A percentile compares a stretch with the other conserved stretches of the same genome.
Evolutionary conservation across 2,329 filamentous ascomycete genomes (phyloP).

Genomic region (Aspergillus persii): DNA sequence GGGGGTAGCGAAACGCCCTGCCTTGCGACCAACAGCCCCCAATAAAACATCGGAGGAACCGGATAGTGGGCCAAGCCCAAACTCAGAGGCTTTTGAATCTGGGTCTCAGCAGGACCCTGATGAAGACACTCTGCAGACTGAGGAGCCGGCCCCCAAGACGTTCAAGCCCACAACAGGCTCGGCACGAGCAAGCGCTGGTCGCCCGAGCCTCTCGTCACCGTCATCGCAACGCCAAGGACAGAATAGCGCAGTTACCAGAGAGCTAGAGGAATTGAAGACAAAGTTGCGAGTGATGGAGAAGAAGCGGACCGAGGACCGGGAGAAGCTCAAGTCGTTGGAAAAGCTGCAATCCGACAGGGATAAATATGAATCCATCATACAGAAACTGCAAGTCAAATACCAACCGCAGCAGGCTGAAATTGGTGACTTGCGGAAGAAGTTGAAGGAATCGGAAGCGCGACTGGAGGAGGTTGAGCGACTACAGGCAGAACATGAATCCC

Average conservation of each 20-base stretch:
- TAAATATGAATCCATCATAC: slow-evolving; percentile 72
- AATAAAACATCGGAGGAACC: slow-evolving; percentile 28
- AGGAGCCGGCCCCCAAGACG: slow-evolving; percentile 19
- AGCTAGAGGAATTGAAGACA: slow-evolving; percentile 83
- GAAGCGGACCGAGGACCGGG: slow-evolving; percentile 79
- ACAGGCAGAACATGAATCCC: slow-evolving; percentile 80
- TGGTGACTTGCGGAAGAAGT: slow-evolving; percentile 68
- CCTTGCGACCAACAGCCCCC: slow-evolving; percentile 28
- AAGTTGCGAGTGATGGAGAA: slow-evolving; percentile 86
- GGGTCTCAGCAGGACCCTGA: slow-evolving; percentile 23
- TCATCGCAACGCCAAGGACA: slow-evolving; percentile 44
- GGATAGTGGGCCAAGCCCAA: slow-evolving; percentile 24
- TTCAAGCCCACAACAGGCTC: slow-evolving; percentile 25
- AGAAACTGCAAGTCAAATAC: slow-evolving; percentile 86
- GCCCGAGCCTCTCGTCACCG: slow-evolving; percentile 30
- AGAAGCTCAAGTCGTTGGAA: slow-evolving; percentile 76
- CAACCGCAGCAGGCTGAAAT: slow-evolving; percentile 82
- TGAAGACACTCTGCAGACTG: slow-evolving; percentile 20
- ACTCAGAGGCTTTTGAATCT: slow-evolving; percentile 31
- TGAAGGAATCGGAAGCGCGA: slow-evolving; percentile 71
- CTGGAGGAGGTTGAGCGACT: slow-evolving; percentile 68
- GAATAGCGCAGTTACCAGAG: slow-evolving; percentile 55
- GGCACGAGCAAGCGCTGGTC: slow-evolving; percentile 21
- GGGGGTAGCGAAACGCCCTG: slow-evolving; percentile 32
- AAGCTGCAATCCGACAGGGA: slow-evolving; percentile 61